Conservation (phyloP, 208 protist genomes). For the Endotrypanum monterogeii region DNA sequence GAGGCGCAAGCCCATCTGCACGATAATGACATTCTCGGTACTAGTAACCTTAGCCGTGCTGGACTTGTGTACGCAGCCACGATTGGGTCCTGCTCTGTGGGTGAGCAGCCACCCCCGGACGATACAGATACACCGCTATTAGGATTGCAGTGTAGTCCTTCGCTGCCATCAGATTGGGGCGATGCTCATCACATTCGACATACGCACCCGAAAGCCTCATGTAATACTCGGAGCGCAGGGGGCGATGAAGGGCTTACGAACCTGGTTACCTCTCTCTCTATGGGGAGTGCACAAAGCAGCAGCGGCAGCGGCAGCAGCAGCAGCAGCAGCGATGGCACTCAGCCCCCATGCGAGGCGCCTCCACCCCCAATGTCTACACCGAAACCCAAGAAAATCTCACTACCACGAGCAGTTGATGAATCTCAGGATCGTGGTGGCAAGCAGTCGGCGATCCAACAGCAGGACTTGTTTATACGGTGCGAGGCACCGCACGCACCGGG, state of each 20-base stretch:
- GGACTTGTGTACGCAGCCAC: background rate
- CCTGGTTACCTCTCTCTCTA: background rate
- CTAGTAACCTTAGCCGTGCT: background rate
- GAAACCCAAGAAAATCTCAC: background rate
- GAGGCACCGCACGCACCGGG: background rate
- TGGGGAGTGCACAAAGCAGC: background rate
- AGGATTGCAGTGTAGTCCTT: conserved; percentile 15
- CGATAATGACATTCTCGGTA: background rate
- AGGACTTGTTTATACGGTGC: background rate
- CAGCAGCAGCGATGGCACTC: too few species aligned
- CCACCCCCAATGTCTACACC: background rate
- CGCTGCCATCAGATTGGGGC: conserved; percentile 16
- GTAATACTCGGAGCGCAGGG: background rate
- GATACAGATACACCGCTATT: background rate
- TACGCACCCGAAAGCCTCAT: background rate
- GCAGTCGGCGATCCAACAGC: background rate
- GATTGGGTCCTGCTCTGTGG: background rate
- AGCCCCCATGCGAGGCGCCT: background rate
- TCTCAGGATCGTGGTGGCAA: background rate
- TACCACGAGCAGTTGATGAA: background rate
- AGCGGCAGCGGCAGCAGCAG: too few species aligned
- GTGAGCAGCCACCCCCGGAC: background rate
- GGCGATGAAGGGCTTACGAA: background rate
- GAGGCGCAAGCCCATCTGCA: background rate
- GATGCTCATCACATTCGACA: conserved; percentile 1